Conservation (phyloP, 306 rosid species). For the Sechiopsis laciniata region DNA sequence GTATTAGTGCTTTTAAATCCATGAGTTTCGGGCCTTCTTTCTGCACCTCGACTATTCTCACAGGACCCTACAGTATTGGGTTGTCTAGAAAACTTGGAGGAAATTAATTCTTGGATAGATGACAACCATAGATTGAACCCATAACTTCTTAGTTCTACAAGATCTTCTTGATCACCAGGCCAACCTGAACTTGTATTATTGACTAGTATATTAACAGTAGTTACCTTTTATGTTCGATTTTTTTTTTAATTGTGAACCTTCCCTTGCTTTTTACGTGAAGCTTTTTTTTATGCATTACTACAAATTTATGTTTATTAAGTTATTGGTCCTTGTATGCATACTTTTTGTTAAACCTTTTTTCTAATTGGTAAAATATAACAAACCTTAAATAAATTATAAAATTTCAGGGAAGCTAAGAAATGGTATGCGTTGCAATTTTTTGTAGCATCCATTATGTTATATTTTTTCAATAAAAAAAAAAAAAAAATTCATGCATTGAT, state of each 20-base stretch:
- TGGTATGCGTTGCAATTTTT: neutral
- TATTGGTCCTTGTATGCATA: neutral
- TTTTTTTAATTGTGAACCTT: neutral
- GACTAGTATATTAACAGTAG: neutral
- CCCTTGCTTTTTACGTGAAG: neutral
- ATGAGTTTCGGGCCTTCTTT: no score
- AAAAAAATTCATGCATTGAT: neutral
- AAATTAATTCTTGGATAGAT: no score
- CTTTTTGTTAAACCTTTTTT: neutral
- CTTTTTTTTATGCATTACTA: constrained; percentile 1
- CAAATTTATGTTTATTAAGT: neutral
- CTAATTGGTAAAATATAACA: neutral
- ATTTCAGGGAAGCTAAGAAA: neutral
- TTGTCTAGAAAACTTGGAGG: no score
- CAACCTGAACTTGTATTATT: no score
- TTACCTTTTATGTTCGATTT: neutral
- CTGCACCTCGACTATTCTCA: no score
- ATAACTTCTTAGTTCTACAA: no score
- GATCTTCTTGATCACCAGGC: no score
- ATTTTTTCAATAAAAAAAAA: neutral
- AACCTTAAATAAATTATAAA: neutral
- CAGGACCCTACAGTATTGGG: no score
- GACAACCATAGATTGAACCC: no score
- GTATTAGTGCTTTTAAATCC: neutral
- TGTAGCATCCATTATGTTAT: neutral